These are phyloP conservation scores for Ceratobasidium theobromae DNA, from an alignment of 1,284 basidiomycete species.

Conservation along the genomic window DNA sequence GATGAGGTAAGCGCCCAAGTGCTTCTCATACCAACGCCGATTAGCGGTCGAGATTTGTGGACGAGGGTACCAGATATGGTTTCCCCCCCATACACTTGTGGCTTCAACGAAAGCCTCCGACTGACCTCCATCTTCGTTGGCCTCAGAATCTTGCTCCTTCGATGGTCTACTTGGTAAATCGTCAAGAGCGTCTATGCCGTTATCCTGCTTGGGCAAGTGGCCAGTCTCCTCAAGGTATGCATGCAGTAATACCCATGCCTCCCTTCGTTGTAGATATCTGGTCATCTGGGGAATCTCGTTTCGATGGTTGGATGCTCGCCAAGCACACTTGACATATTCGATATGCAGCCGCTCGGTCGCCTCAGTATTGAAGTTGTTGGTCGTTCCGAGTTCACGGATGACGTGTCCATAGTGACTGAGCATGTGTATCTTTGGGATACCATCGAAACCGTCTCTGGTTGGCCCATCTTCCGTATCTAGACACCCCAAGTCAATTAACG, in stretches of 20 bases:
- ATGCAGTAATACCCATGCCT: neutral
- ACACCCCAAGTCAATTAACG: neutral
- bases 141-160: neutral
- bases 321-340: constrained; percentile 29
- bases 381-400: constrained; percentile 25
- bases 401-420: constrained; percentile 27
- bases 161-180: neutral
- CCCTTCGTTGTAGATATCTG: neutral
- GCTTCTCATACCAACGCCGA: no score
- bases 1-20: no score
- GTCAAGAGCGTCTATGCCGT: neutral
- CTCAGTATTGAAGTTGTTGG: constrained; percentile 29
- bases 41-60: no score
- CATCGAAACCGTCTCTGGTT: neutral
- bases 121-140: neutral
- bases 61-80: no score
- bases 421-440: constrained; percentile 29
- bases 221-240: neutral
- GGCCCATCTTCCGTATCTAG: no score
- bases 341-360: constrained; percentile 32
- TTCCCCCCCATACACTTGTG: no score
- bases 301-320: constrained; percentile 15
- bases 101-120: no score
- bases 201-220: neutral
- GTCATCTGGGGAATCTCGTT: constrained; percentile 27